Percentiles rank a stretch among this genome's conserved stretches.
Conservation (phyloP, 2,329 filamentous ascomycete species). For the Botrytis deweyae region DNA sequence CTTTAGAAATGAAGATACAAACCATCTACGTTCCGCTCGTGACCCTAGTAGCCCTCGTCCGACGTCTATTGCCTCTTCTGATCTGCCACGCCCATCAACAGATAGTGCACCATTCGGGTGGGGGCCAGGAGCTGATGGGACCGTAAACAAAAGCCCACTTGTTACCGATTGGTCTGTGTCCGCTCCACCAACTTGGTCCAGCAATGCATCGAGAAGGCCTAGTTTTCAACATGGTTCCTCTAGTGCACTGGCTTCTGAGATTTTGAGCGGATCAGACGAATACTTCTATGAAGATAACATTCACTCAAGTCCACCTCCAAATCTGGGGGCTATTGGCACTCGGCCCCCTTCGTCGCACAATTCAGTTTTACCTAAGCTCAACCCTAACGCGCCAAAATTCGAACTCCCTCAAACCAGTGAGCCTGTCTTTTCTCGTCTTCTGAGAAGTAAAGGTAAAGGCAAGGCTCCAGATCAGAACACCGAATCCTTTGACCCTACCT, state of each 20-base stretch:
- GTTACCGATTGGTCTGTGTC: constrained; percentile 51
- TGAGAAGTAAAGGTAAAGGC: constrained; percentile 44
- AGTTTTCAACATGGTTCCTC: constrained; percentile 77
- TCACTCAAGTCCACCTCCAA: constrained; percentile 51
- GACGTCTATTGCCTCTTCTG: constrained; percentile 65
- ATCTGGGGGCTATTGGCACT: constrained; percentile 76
- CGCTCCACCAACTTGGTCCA: constrained; percentile 61
- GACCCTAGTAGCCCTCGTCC: constrained; percentile 63
- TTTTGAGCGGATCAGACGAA: constrained; percentile 64
- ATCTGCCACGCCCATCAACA: constrained; percentile 74
- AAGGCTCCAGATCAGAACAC: constrained; percentile 43
- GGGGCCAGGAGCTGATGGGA: constrained; percentile 46
- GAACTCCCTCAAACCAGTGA: constrained; percentile 52
- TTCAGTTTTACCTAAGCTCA: constrained; percentile 61
- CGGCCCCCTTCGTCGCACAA: constrained; percentile 56
- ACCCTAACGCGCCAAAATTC: constrained; percentile 87
- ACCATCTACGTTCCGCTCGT: constrained; percentile 49
- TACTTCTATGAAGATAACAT: constrained; percentile 59
- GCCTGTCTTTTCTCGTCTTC: constrained; percentile 58
- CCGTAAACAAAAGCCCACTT: constrained; percentile 53
- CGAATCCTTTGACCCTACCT: constrained; percentile 38
- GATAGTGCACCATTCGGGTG: constrained; percentile 77
- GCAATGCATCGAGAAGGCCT: constrained; percentile 75
- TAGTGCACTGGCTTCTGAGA: constrained; percentile 57
- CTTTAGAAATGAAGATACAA: constrained; percentile 47